Percentiles rank a stretch among this genome's conserved stretches.
These are phyloP conservation scores for Chaetoceros muelleri DNA, from an alignment of 108 stramenopile species.

Conservation along the genomic window DNA sequence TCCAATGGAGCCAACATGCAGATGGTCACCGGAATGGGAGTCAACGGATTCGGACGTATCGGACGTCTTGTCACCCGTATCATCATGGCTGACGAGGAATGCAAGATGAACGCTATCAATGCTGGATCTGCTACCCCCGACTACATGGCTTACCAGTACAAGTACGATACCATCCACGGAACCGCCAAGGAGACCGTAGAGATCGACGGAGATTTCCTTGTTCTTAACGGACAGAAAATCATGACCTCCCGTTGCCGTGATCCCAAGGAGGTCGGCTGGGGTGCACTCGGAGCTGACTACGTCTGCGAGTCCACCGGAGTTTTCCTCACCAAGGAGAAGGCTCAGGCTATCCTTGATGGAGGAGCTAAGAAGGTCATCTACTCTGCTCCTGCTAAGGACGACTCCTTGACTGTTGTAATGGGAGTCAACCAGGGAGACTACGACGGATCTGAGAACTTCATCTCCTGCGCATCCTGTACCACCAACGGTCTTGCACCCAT, in stretches of 20 bases:
- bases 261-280: slow-evolving; percentile 96
- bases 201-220: slow-evolving; percentile 93
- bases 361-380: slow-evolving; percentile 99
- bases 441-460: slow-evolving; percentile 88
- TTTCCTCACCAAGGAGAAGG: slow-evolving; percentile 95
- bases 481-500: slow-evolving; percentile 99
- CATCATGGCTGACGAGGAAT: slow-evolving; percentile 88
- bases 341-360: slow-evolving; percentile 90
- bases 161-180: slow-evolving; percentile 99
- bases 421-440: slow-evolving; percentile 96
- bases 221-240: slow-evolving; percentile 93
- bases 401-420: slow-evolving; percentile 97
- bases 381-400: slow-evolving; percentile 99
- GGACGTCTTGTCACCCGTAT: slow-evolving; percentile 99
- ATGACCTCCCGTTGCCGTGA: slow-evolving; percentile 89
- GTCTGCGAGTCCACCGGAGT: slow-evolving; percentile 99
- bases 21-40: slow-evolving; percentile 83
- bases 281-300: slow-evolving; percentile 91
- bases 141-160: slow-evolving; percentile 99
- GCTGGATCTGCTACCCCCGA: slow-evolving; percentile 95
- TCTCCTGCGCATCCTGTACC: slow-evolving; percentile 99
- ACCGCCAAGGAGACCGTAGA: slow-evolving; percentile 94
- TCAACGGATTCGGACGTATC: slow-evolving; percentile 99
- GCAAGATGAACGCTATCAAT: slow-evolving; percentile 90
- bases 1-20: slow-evolving; percentile 70